Evolutionary conservation across 2,329 filamentous ascomycete genomes (phyloP).

Genomic region (Cytospora mali): DNA sequence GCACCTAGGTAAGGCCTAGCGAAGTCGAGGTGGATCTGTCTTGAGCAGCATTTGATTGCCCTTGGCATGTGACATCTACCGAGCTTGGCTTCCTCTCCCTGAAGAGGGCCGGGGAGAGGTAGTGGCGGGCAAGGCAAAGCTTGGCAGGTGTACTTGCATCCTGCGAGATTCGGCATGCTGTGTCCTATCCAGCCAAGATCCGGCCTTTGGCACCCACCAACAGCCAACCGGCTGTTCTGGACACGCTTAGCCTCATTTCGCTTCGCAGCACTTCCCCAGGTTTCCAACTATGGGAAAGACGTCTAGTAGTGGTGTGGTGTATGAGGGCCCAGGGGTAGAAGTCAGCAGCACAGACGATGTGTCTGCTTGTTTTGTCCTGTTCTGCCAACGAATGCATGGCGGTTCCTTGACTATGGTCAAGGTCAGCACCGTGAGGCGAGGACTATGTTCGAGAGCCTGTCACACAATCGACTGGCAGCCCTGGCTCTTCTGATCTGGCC

Average conservation of each 20-base stretch:
- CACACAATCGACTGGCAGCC: not conserved
- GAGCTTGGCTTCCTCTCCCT: not conserved
- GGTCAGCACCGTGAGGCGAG: not conserved
- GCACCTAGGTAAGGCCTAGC: not conserved
- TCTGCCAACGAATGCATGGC: not conserved
- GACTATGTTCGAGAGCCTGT: not conserved
- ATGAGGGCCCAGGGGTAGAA: not conserved
- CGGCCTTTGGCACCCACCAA: slow-evolving; percentile 1
- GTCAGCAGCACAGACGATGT: not conserved
- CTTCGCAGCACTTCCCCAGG: not conserved
- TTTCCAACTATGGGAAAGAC: not conserved
- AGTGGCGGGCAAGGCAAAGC: not conserved
- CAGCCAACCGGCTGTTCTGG: slow-evolving; percentile 3
- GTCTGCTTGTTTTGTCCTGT: not conserved
- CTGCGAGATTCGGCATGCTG: slow-evolving; percentile 20
- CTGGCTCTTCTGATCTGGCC: not conserved
- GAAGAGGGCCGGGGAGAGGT: not conserved
- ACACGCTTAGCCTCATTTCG: not conserved
- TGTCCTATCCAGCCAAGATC: slow-evolving; percentile 9
- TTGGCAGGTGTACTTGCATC: slow-evolving; percentile 9
- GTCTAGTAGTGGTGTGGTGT: not conserved
- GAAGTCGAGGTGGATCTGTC: not conserved
- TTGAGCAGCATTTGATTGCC: not conserved
- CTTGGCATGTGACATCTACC: slow-evolving; percentile 5
- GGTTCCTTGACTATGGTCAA: not conserved